These are phyloP conservation scores for Fusarium sp. DNA, from an alignment of 2,329 filamentous ascomycete species.

Conservation along the genomic window DNA sequence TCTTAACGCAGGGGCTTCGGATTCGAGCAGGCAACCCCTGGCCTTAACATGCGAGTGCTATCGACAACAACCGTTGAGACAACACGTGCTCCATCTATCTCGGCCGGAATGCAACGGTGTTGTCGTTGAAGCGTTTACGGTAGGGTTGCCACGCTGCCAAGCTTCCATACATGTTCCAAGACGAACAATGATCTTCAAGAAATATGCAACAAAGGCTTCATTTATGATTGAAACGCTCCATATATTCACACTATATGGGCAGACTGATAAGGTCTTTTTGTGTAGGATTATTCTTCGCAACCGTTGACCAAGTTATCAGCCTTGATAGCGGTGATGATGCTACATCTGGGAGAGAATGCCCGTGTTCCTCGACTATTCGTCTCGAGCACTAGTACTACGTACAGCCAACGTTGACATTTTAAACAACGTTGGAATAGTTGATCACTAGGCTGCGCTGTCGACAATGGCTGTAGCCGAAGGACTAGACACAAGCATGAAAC, in stretches of 20 bases:
- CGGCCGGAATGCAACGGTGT: conserved; percentile 28
- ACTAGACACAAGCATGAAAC: conserved; percentile 17
- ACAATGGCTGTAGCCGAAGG: conserved; percentile 15
- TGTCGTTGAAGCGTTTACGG: conserved; percentile 2
- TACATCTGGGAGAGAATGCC: neutral
- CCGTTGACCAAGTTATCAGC: neutral
- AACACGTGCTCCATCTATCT: conserved; percentile 20
- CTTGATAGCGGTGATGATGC: neutral
- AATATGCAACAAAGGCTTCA: conserved; percentile 21
- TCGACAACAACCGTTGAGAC: conserved; percentile 14
- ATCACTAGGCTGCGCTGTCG: neutral
- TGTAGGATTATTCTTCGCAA: neutral
- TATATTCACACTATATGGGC: neutral
- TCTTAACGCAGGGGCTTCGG: conserved; percentile 41
- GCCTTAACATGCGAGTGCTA: conserved; percentile 38
- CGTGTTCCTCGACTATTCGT: neutral
- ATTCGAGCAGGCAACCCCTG: conserved; percentile 22
- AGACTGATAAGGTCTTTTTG: neutral
- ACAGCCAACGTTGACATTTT: neutral
- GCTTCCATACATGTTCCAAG: conserved; percentile 3
- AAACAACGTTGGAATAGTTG: neutral
- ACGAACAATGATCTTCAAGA: conserved; percentile 15
- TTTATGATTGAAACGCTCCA: conserved; percentile 21
- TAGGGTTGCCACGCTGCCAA: conserved; percentile 24
- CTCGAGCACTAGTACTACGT: neutral